Evolutionary conservation across 2,329 filamentous ascomycete genomes (phyloP), one percentile per base, ranked within the genome.

Genomic region (Zymoseptoria pseudotritici): DNA sequence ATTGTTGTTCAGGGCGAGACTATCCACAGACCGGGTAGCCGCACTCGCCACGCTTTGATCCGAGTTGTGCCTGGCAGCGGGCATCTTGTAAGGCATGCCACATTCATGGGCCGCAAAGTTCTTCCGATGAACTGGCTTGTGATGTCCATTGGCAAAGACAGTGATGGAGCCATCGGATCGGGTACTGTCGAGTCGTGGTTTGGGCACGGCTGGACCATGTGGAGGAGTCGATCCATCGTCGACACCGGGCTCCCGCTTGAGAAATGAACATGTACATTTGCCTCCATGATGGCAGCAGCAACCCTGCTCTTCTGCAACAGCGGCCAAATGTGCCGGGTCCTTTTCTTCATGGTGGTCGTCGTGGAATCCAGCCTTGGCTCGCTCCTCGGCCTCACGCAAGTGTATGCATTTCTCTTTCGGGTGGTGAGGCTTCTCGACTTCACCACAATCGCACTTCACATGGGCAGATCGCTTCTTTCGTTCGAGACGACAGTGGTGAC

Each of bases 391-490:
- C 58, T 74, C 71, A 58, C 71, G 70, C 50, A 75, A 61, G 58
- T 75, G 73, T 54, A 74, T 79, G 69, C 78, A 78, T 67, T 79
- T 79, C 65, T 74, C 72, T 64, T 75, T 75, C 61, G 76, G 70
- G 69, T 78, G 79, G 79, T 88, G 88, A 63, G 86, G 86, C 82
- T 96, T 97, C 21, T 74, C 71, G 20, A 65, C 59, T 77, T 96
- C 90, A 74, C 91, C 92, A 77, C 94, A 99, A 77, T 97, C 92
- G 79, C 94, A 99, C 77, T 94, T 96, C 72, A 94, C 85, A 77
- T 97, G 94, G 66, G 93, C 90, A 61, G 92, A 88, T 70, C 94
- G 90, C 76, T 91, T 93, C 83, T 97, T 97, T 79, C 94, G 92
- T 82, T 96, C 88, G 67, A 89, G 86, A 75, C 94, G 93, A 79